These are phyloP conservation scores for Hsuehochloa calcarea DNA, from an alignment of 176 grass and related monocot genomes.

Conservation along the genomic window DNA sequence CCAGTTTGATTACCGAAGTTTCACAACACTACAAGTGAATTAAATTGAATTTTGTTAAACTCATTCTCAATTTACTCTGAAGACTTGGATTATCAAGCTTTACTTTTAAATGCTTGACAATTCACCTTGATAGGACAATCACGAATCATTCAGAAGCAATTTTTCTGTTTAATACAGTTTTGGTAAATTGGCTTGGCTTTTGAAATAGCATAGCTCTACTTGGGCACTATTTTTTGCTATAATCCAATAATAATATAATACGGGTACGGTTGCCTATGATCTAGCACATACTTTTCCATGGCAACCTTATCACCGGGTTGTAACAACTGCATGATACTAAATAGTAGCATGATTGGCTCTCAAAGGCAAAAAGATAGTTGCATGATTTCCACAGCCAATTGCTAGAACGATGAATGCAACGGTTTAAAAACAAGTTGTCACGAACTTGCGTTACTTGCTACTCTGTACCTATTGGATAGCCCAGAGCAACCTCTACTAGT, in stretches of 20 bases:
- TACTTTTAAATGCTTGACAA: neutral
- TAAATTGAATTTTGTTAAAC: neutral
- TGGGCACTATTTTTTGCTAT: no score
- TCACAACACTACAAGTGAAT: neutral
- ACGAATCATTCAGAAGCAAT: neutral
- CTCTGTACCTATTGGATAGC: neutral
- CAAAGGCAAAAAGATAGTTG: no score
- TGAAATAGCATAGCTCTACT: no score
- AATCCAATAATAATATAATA: no score
- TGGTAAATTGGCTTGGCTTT: no score
- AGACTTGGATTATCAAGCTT: neutral
- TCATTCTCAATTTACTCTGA: neutral
- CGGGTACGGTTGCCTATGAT: no score
- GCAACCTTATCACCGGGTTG: no score
- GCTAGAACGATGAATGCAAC: neutral
- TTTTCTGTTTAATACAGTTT: no score
- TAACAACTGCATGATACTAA: neutral
- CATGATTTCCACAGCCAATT: neutral
- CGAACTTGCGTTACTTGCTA: neutral
- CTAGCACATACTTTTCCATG: no score
- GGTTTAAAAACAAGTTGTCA: no score
- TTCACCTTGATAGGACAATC: constrained; percentile 6
- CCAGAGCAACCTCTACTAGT: neutral
- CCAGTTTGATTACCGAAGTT: neutral
- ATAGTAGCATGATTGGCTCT: neutral